Evolutionary conservation across 1,139 yeast genomes (phyloP).

Genomic region (Diutina ranongensis): DNA sequence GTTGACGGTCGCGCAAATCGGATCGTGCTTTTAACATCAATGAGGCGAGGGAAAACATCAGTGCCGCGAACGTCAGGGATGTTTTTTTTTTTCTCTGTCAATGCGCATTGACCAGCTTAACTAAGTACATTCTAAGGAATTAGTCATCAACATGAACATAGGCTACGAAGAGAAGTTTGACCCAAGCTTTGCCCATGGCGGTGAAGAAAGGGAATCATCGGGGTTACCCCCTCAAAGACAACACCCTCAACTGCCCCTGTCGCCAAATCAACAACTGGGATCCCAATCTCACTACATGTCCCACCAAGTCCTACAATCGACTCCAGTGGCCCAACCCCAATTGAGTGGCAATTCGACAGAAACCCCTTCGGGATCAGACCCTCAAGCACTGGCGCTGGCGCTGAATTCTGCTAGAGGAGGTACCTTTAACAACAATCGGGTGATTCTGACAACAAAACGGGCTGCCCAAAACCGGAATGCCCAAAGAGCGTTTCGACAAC

Average conservation of each 20-base stretch:
- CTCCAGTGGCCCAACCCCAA: neutral
- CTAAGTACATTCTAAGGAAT: neutral
- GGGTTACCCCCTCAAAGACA: neutral
- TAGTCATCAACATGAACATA: neutral
- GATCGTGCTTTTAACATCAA: too few relatives aligned
- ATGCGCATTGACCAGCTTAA: too few relatives aligned
- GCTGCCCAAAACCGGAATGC: conserved; percentile 87
- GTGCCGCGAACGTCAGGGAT: neutral
- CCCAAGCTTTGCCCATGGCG: neutral
- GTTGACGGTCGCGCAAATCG: too few relatives aligned
- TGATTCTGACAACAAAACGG: conserved; percentile 40
- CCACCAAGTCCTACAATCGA: neutral
- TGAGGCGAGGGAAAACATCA: neutral
- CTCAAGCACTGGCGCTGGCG: conserved; percentile 1
- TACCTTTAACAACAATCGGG: neutral
- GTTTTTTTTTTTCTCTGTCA: neutral
- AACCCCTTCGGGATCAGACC: neutral
- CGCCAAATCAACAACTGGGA: neutral
- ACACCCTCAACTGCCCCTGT: neutral
- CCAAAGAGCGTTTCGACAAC: conserved; percentile 75
- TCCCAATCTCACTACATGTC: neutral
- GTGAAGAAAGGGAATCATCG: neutral
- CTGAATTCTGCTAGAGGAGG: neutral
- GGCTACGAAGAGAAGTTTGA: conserved; percentile 5
- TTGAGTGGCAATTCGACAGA: neutral